A percentile compares a stretch with the other conserved stretches of the same genome.
Conservation (phyloP, 1,139 yeast genomes). For the Taphrina communis region DNA sequence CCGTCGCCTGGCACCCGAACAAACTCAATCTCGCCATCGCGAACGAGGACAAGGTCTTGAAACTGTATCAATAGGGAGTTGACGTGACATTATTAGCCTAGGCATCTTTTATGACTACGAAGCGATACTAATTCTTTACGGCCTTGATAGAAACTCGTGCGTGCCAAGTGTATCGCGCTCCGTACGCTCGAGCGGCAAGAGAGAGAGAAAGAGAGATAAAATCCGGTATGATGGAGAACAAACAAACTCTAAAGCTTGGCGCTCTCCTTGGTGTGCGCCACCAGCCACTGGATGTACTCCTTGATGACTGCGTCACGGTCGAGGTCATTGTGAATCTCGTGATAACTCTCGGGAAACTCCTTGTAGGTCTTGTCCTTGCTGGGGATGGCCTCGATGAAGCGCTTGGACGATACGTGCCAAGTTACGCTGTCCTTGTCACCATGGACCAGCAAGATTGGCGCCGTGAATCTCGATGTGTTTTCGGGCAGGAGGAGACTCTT, state of each 20-base stretch:
- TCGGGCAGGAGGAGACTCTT: slow-evolving; percentile 36
- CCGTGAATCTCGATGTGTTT: slow-evolving; percentile 33
- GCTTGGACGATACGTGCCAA: slow-evolving; percentile 44
- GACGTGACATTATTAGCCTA: not conserved
- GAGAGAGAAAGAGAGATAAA: too few relatives aligned
- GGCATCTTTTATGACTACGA: not conserved
- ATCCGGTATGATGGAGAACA: too few relatives aligned
- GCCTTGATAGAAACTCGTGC: too few relatives aligned
- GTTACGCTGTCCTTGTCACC: slow-evolving; percentile 46
- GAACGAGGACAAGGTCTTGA: slow-evolving; percentile 33
- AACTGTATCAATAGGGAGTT: slow-evolving; percentile 5
- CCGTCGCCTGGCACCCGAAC: slow-evolving; percentile 51
- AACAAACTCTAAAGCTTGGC: slow-evolving; percentile 5
- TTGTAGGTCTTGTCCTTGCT: slow-evolving; percentile 45
- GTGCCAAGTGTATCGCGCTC: not conserved
- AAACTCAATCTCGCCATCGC: slow-evolving; percentile 50
- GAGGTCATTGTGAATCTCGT: slow-evolving; percentile 42
- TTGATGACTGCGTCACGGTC: slow-evolving; percentile 16
- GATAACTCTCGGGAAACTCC: slow-evolving; percentile 45
- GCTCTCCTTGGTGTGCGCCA: slow-evolving; percentile 7
- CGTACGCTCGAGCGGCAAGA: too few relatives aligned
- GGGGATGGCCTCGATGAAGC: slow-evolving; percentile 44
- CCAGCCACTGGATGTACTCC: slow-evolving; percentile 14
- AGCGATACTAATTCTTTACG: too few relatives aligned
- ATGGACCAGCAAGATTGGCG: slow-evolving; percentile 46